Base-by-base conservation (phyloP, 1,284 basidiomycete genomes). In the Malassezia furfur region DNA sequence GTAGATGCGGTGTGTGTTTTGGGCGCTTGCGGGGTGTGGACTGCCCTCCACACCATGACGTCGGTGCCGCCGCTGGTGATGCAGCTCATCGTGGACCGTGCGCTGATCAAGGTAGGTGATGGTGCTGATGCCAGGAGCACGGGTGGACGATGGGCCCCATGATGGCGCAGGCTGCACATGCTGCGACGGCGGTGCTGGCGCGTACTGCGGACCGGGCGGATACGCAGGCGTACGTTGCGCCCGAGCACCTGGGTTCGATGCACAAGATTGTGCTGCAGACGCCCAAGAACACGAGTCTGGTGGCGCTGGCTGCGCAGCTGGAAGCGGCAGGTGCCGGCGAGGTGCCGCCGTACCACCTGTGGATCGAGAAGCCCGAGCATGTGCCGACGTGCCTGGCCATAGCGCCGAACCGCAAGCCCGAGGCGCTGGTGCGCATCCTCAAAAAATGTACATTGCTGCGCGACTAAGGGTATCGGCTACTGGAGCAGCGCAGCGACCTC, bases 101-200 rank as follows among this genome's bases (percentile, higher is more conserved):
- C 46, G 8, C 44, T 63, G 21, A 41, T 57, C 41, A 60, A 57
- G 43, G 61, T 63, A 30, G 17, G 61, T 37, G 6, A 5, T 30
- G 19, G 3, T 28, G 45, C 50, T 38, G 8, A 47, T 34, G 28
- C 8, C 55, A 80, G 78, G 69, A 70, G 36, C 77, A 77, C 52
- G 77, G 75, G 15, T 82, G 81, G 81, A 78, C 78, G 4, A 72
- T 78, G n/a, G 81, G 81, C 2, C 80, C 81, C 3, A 75, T 82
- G 53, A 81, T 82, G 79, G 79, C 80, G 0, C 81, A 82, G 61
- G 76, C 76, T 0, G 80, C 81, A 0, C 81, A 82, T 60, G 81
- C 81, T 1, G 77, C 80, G 8, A 76, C 78, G 4, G 80, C 80
- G 3, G 56, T 57, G 9, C 30, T 57, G 14, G 55, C 30, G 12